Evolutionary conservation across 164 flowering plant species (phyloP), one percentile per base, ranked within the genome.

Genomic region (Piper betle): DNA sequence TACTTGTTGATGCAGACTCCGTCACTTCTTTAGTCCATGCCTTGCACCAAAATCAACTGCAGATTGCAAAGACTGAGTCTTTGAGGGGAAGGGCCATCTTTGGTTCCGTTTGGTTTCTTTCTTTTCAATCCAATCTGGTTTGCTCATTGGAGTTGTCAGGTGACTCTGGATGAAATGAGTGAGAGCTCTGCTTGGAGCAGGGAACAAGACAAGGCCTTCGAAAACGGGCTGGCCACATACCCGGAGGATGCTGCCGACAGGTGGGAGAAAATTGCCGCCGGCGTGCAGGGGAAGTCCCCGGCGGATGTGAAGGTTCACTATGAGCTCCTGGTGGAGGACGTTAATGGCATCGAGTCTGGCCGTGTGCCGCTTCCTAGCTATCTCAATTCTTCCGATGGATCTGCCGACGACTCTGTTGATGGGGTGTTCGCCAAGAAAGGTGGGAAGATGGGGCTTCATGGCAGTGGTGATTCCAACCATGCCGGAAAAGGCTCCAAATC

Each of bases 201-300:
- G 69, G 96, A 87, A 77, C 79, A 91, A 58, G 93, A 91, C 40
- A 88, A 78, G 74, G 87, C 86, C 39, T 91, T 91, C 70, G 98
- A 91, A 78, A 81, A 77, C 70, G 96, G 91, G 9, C 58, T 91
- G 37, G 95, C 87, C n/a, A 75, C 67, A 64, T 62, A 82, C 76
- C 79, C 87, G 1, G 92, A 82, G 70, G 93, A 85, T 66, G 60
- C 66, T 55, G 19, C 66, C 7, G 93, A 91, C 71, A 74, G 88
- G 42, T 91, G 98, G 98, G 96, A 91, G 75, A 85, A 79, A 68
- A 91, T 91, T 67, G 84, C 93, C 0, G 83, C 78, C 4, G 82
- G 75, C 55, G 88, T 91, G 56, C 81, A 80, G 4, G 97, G 96
- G 53, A 91, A 86, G 71, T 79, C 84, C 57, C 11, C 77, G 33